Evolutionary conservation across 176 grass and related monocot genomes (phyloP).

Genomic region (Oryza officinalis): DNA sequence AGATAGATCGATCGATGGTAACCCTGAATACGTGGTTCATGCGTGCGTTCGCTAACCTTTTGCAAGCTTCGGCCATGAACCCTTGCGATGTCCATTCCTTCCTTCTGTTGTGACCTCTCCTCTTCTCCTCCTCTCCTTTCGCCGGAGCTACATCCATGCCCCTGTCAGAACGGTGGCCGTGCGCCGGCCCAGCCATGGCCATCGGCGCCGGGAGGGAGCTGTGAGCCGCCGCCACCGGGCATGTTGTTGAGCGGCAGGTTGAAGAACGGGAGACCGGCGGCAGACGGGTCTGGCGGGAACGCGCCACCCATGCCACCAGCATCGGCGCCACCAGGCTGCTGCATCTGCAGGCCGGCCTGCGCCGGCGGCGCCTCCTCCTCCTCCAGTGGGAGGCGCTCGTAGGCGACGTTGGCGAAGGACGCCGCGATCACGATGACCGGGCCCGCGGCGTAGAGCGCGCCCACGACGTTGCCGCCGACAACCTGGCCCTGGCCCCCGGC

Average conservation of each 20-base stretch:
- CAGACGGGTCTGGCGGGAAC: slow-evolving; percentile 74
- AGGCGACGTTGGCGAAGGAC: slow-evolving; percentile 97
- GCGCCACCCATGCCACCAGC: slow-evolving; percentile 45
- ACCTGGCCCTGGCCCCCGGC: slow-evolving; percentile 91
- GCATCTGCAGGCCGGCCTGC: slow-evolving; percentile 61
- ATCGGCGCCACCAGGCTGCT: slow-evolving; percentile 50
- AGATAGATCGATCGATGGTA: slow-evolving; percentile 43
- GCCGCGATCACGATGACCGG: slow-evolving; percentile 95
- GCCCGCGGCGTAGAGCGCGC: slow-evolving; percentile 76
- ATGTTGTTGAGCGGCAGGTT: slow-evolving; percentile 88
- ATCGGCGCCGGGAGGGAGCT: slow-evolving; percentile 65
- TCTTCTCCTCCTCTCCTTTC: slow-evolving; percentile 13
- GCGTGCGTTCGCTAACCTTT: slow-evolving; percentile 75
- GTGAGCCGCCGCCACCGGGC: slow-evolving; percentile 41
- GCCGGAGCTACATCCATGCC: slow-evolving; percentile 27
- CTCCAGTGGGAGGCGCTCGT: slow-evolving; percentile 92
- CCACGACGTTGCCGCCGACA: slow-evolving; percentile 94
- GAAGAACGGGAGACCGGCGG: slow-evolving; percentile 76
- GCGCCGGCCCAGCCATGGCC: slow-evolving; percentile 55
- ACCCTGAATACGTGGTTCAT: slow-evolving; percentile 26
- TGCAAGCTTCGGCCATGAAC: slow-evolving; percentile 37
- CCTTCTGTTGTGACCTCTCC: slow-evolving; percentile 45
- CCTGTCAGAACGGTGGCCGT: slow-evolving; percentile 69
- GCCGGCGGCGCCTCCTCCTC: slow-evolving; percentile 66
- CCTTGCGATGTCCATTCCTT: slow-evolving; percentile 37